Percentiles rank a stretch among this genome's conserved stretches.
phyloP scores from a whole-genome alignment of 2,329 filamentous ascomycete species.

The Diaporthe sp. region DNA sequence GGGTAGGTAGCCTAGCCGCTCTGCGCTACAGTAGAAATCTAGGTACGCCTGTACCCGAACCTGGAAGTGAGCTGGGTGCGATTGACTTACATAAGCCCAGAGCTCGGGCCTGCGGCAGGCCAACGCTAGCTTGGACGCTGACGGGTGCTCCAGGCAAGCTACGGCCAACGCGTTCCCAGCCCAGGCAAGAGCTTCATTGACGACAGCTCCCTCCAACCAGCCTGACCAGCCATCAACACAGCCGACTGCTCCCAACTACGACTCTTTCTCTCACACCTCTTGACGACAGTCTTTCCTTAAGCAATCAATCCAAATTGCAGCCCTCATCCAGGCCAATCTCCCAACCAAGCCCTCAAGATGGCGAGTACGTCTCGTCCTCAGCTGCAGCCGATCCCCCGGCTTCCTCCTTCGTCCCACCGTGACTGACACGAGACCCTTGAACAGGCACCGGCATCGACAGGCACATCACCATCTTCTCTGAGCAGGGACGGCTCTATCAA shows the following conservation, averaged over 20 bases:
- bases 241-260: constrained; percentile 41
- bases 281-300: neutral
- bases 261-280: constrained; percentile 18
- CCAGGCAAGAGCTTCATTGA: constrained; percentile 45
- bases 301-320: neutral
- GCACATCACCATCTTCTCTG: constrained; percentile 99
- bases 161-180: constrained; percentile 57
- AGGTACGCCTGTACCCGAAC: neutral
- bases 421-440: constrained; percentile 47
- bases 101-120: constrained; percentile 40
- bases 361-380: constrained; percentile 59
- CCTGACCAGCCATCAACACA: constrained; percentile 17
- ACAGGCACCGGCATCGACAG: constrained; percentile 92
- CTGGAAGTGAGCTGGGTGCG: neutral
- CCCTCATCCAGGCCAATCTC: neutral
- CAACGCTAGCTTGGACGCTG: constrained; percentile 31
- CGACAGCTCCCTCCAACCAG: constrained; percentile 39
- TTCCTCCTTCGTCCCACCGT: constrained; percentile 13
- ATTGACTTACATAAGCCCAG: constrained; percentile 31
- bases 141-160: constrained; percentile 60
- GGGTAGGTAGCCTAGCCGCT: neutral
- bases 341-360: constrained; percentile 58
- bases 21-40: neutral
- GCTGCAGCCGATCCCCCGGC: constrained; percentile 37
- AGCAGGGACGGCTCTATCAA: constrained; percentile 99